Base-by-base conservation (phyloP, 768 basidiomycete genomes). In the Cystoderma amianthinum region DNA sequence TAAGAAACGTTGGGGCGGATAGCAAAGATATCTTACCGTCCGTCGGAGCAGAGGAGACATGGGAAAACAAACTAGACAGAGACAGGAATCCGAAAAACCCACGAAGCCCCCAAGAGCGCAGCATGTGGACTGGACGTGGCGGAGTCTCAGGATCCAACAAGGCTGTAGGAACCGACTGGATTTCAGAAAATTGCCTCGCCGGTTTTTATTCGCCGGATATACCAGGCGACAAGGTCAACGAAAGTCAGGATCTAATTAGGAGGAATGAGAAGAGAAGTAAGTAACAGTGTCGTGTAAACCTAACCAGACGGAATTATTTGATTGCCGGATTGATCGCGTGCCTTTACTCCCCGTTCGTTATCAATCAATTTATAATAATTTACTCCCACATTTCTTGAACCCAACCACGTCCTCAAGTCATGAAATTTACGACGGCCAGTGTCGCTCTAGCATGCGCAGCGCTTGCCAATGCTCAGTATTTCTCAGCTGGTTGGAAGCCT, bases 401-500 rank as follows among this genome's bases (percentile, higher is more conserved):
- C 9, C 34, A n/a, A 36, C 34, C 7, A 36, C 34, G 10, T 15
- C 15, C 10, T 30, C 28, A 9, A 30, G 28, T 15, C 34, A 36
- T 36, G 34, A 36, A 36, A 17, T 17, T 36, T 16, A 9, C 34
- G 9, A n/a, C 9, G 16, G 34, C 34, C 7, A 16, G 12, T 17
- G 6, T 36, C 34, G 9, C 12, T 19, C 34, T 36, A 9, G 34
- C 16, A 36, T 15, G 34, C 34, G 7, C 28, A 15, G 58, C 63
- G 39, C 59, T 66, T 17, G 66, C 60, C 33, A 61, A 62, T 38
- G 85, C 84, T 10, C 80, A 85, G 48, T 89, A 88, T 60, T 82
- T 89, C 60, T 88, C 86, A 3, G 65, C 67, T 22, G 89, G 88
- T n/a, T 91, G 88, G 88, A 54, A 65, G 20, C 88, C 88, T 2